phyloP scores from a whole-genome alignment of 192 early-diverging fungal genomes.

The Gaertneriomyces sp. region DNA sequence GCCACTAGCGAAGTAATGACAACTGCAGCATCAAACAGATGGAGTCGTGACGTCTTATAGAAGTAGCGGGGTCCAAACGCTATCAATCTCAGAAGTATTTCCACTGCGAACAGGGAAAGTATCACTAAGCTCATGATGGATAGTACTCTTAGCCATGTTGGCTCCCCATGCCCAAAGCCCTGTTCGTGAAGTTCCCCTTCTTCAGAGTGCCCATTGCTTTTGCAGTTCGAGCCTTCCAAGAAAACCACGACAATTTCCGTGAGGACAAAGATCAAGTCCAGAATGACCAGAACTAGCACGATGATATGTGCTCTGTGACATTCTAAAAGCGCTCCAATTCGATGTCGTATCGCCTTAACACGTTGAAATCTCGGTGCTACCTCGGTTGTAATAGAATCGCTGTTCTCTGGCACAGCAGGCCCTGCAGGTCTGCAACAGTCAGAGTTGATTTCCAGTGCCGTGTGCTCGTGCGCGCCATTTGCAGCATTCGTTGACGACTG shows the following conservation, averaged over 20 bases:
- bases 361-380: no score
- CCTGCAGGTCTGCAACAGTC: no score
- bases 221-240: conserved; percentile 11
- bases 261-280: conserved; percentile 13
- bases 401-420: no score
- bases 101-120: conserved; percentile 23
- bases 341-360: no score
- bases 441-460: no score
- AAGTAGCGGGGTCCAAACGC: conserved; percentile 30
- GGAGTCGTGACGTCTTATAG: conserved; percentile 9
- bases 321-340: conserved; percentile 13
- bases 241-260: conserved; percentile 34
- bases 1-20: conserved; percentile 30
- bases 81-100: conserved; percentile 21
- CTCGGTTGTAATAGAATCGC: no score
- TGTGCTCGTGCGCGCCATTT: no score
- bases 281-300: conserved; percentile 12
- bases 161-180: background rate
- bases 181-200: conserved; percentile 1
- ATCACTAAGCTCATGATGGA: conserved; percentile 19
- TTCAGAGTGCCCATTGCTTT: background rate
- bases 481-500: no score
- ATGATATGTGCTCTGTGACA: conserved; percentile 25
- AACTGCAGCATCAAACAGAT: conserved; percentile 32
- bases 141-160: conserved; percentile 16